A percentile compares a stretch with the other conserved stretches of the same genome.
Conservation (phyloP, 768 basidiomycete species). For the Serendipita sp. region DNA sequence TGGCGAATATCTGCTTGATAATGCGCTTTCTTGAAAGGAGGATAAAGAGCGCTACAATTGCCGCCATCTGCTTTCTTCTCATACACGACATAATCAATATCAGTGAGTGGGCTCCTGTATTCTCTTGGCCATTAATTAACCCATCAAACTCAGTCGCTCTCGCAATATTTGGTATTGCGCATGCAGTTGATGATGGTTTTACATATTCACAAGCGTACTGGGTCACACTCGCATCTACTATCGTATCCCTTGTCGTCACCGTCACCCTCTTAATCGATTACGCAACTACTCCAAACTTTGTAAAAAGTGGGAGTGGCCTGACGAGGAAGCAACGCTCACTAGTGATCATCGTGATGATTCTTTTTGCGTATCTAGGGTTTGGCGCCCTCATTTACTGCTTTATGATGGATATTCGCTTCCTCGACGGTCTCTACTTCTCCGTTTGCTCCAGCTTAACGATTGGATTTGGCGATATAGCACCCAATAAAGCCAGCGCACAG, state of each 20-base stretch:
- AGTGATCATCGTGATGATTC: slow-evolving; percentile 59
- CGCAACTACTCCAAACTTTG: slow-evolving; percentile 41
- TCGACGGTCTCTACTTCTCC: slow-evolving; percentile 65
- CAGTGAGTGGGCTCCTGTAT: slow-evolving; percentile 22
- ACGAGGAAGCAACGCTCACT: slow-evolving; percentile 60
- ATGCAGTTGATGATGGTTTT: slow-evolving; percentile 47
- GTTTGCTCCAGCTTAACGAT: slow-evolving; percentile 19
- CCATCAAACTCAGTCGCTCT: slow-evolving; percentile 20
- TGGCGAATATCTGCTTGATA: slow-evolving; percentile 54
- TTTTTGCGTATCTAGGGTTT: slow-evolving; percentile 56
- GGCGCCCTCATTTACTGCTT: slow-evolving; percentile 46
- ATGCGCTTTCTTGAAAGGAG: slow-evolving; percentile 54
- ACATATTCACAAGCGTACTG: slow-evolving; percentile 34
- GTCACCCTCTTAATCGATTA: slow-evolving; percentile 50
- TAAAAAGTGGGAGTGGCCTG: slow-evolving; percentile 54
- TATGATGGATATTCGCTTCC: slow-evolving; percentile 37
- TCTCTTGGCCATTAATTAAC: not conserved
- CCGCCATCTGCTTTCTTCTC: slow-evolving; percentile 46
- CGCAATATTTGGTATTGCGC: slow-evolving; percentile 42
- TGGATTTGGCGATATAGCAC: slow-evolving; percentile 63
- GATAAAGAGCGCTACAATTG: slow-evolving; percentile 43
- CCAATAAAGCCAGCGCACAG: slow-evolving; percentile 32
- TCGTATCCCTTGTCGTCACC: slow-evolving; percentile 47
- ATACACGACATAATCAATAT: slow-evolving; percentile 30
- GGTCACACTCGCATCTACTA: slow-evolving; percentile 44